Percentiles rank a stretch among this genome's conserved stretches.
Evolutionary conservation across 1,139 yeast genomes (phyloP).

Genomic region (Hansenula sp.): DNA sequence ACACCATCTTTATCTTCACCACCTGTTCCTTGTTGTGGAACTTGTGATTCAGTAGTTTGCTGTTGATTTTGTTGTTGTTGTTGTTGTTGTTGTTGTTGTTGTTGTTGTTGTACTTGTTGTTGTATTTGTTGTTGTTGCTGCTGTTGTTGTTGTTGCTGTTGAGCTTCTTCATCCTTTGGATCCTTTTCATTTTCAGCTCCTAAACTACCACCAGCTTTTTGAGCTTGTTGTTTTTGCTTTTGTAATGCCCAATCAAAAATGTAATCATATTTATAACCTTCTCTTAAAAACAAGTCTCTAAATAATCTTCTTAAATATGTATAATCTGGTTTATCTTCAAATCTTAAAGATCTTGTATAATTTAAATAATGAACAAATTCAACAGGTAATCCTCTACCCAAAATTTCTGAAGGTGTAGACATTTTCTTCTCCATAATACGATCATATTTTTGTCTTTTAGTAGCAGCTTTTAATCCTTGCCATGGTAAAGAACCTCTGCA

Average conservation of each 20-base stretch:
- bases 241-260: constrained; percentile 96
- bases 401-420: constrained; percentile 84
- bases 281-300: constrained; percentile 84
- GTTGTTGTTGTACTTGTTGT: constrained; percentile 7
- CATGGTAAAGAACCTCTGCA: constrained; percentile 95
- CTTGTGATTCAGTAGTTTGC: constrained; percentile 7
- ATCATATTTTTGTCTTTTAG: constrained; percentile 95
- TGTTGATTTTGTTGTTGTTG: constrained; percentile 8
- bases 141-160: not conserved
- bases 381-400: constrained; percentile 87
- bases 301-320: constrained; percentile 82
- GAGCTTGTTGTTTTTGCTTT: constrained; percentile 59
- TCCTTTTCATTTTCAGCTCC: constrained; percentile 7
- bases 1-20: not conserved
- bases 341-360: constrained; percentile 84
- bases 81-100: constrained; percentile 6
- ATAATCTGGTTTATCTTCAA: constrained; percentile 96
- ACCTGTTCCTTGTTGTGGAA: constrained; percentile 18
- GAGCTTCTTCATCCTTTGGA: constrained; percentile 1
- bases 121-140: constrained; percentile 8
- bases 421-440: constrained; percentile 95
- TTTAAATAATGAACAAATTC: constrained; percentile 88
- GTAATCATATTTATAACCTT: constrained; percentile 89
- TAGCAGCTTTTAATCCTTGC: constrained; percentile 98
- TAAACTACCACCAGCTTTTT: constrained; percentile 22